Percentiles rank a stretch among this genome's conserved stretches.
Conservation (phyloP, 208 protist genomes). For the Pavlovales sp. region DNA sequence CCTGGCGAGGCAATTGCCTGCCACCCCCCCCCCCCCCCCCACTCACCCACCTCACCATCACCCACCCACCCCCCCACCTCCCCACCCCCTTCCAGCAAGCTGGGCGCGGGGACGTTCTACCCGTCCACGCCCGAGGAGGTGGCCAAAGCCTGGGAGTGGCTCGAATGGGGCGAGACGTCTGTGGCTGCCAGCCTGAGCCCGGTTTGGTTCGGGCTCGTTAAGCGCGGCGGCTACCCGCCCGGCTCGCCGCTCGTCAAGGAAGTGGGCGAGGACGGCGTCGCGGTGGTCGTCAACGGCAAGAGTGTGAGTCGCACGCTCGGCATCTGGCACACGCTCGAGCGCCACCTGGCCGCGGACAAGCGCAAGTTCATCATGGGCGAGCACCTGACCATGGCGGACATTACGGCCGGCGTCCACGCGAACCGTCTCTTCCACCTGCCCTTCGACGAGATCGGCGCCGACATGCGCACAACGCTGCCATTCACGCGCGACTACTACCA, state of each 20-base stretch:
- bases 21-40: no score
- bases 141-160: neutral
- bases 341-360: neutral
- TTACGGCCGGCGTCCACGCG: neutral
- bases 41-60: no score
- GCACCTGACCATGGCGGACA: neutral
- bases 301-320: neutral
- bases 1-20: no score
- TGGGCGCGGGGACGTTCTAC: neutral
- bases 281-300: neutral
- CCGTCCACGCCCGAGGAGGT: neutral
- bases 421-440: neutral
- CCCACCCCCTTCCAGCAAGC: no score
- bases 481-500: neutral
- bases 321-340: neutral
- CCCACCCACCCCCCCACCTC: no score
- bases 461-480: neutral
- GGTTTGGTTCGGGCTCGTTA: neutral
- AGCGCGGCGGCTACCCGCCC: neutral
- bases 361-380: neutral
- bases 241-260: neutral
- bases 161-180: neutral
- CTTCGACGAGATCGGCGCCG: neutral
- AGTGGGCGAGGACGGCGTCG: neutral
- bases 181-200: neutral